Evolutionary conservation across 2,329 filamentous ascomycete species (phyloP).

Genomic region (Xylaria sp.): DNA sequence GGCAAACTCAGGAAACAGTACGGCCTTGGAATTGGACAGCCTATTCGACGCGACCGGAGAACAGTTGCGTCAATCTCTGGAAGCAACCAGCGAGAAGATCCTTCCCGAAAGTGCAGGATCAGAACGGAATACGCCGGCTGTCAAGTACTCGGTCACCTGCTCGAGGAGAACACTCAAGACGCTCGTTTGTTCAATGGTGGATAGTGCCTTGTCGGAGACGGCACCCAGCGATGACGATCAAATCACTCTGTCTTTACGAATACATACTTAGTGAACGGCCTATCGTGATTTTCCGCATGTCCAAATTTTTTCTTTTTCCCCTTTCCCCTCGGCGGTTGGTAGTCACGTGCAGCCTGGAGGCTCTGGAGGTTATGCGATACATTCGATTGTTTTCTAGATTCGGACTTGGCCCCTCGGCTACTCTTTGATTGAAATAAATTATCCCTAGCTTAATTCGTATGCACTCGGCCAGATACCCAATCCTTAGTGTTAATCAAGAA

Average conservation of each 20-base stretch:
- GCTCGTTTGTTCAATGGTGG: slow-evolving; percentile 5
- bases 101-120: background rate
- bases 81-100: background rate
- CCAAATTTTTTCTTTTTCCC: background rate
- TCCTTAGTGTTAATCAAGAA: background rate
- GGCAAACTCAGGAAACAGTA: background rate
- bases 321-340: background rate
- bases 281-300: background rate
- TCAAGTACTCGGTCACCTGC: background rate
- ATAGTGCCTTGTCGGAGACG: background rate
- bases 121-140: background rate
- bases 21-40: background rate
- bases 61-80: background rate
- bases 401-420: background rate
- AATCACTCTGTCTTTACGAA: slow-evolving; percentile 1
- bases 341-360: background rate
- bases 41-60: background rate
- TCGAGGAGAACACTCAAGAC: slow-evolving; percentile 2
- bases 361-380: background rate
- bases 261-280: background rate
- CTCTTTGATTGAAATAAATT: background rate
- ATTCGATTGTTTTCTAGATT: background rate
- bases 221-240: background rate
- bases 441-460: background rate
- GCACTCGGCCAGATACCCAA: background rate